Evolutionary conservation across 2,329 filamentous ascomycete species (phyloP).

Genomic region (Exophiala lecanii-corni): DNA sequence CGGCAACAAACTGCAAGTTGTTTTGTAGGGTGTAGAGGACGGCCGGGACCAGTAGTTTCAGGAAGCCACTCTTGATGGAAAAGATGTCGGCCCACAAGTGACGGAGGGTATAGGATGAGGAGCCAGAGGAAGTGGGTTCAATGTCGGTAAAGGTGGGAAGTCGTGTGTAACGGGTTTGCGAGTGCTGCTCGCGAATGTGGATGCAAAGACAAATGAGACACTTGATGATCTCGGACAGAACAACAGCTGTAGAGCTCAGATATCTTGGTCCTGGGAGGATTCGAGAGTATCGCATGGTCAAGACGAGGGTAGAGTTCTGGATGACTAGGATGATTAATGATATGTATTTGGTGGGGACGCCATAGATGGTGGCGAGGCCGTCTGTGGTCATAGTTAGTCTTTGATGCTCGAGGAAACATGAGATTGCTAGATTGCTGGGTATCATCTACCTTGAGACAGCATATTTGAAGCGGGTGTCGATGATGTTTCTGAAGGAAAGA

Average conservation of each 20-base stretch:
- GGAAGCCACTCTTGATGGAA: slow-evolving; percentile 70
- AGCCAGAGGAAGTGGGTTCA: slow-evolving; percentile 27
- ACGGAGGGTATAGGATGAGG: slow-evolving; percentile 64
- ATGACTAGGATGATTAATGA: slow-evolving; percentile 23
- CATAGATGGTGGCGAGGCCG: slow-evolving; percentile 17
- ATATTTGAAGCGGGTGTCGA: too few relatives aligned
- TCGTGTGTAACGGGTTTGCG: slow-evolving; percentile 8
- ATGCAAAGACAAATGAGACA: slow-evolving; percentile 78
- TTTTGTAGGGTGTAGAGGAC: slow-evolving; percentile 87
- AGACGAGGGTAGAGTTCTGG: slow-evolving; percentile 24
- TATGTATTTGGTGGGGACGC: slow-evolving; percentile 24
- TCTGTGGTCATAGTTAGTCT: slow-evolving; percentile 5
- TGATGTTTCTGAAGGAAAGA: too few relatives aligned
- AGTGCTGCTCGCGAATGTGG: slow-evolving; percentile 65
- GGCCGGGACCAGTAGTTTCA: slow-evolving; percentile 83
- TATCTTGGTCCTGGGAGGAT: slow-evolving; percentile 92
- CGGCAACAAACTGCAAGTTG: slow-evolving; percentile 81
- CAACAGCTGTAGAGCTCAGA: slow-evolving; percentile 86
- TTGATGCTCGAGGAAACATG: too few relatives aligned
- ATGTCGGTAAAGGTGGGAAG: slow-evolving; percentile 14
- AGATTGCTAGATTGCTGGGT: too few relatives aligned
- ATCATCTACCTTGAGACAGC: slow-evolving; percentile 13
- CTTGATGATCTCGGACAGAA: slow-evolving; percentile 90
- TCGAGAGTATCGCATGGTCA: slow-evolving; percentile 75
- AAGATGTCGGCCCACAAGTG: slow-evolving; percentile 79